Base-by-base conservation (phyloP, 1,284 basidiomycete species). In the Boletus smithii region DNA sequence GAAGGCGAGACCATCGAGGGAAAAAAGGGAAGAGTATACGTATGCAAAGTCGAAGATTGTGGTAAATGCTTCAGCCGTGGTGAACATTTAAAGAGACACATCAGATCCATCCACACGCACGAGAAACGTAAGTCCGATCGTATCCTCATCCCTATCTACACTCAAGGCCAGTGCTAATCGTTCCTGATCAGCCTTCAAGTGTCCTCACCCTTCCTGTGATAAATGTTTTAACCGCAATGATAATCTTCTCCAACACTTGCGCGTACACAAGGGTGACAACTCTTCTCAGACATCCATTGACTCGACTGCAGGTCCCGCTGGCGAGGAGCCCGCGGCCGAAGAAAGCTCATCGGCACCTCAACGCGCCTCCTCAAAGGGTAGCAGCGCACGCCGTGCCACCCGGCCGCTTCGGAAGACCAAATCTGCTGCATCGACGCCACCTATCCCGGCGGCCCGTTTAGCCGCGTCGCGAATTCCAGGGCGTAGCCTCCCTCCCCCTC, bases 11-110 rank as follows among this genome's bases (percentile, higher is more conserved):
- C 0, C 18, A 16, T 43, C 5, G 64, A 68, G 20, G 66, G 71
- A 32, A 73, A 70, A 57, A 73, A 72, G 37, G 69, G 66, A 23
- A 66, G 80, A 57, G 61, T 76, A 56, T 83, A 85, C 56, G 67
- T 80, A 3, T 88, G 85, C 63, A 75, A 75, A 46, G 83, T 86
- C 11, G 73, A 79, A 43, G 80, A 75, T 1, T 88, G 86, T 61
- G 79, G 77, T 22, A 88, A 88, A 62, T 80, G 79, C 48, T 91
- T 91, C 66, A 76, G 75, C 53, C 77, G 88, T 29, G 79, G 81
- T 8, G 85, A 89, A 56, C 88, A 91, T 64, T 73, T 91, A 48
- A 88, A 88, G 67, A 74, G 88, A 32, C 88, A 91, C 63, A 80
- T 89, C 53, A 70, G 80, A 41, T 82, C 79, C 42, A 83, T 91